Conservation (phyloP, 495 filamentous ascomycete species). For the Xylaria flabelliformis region DNA sequence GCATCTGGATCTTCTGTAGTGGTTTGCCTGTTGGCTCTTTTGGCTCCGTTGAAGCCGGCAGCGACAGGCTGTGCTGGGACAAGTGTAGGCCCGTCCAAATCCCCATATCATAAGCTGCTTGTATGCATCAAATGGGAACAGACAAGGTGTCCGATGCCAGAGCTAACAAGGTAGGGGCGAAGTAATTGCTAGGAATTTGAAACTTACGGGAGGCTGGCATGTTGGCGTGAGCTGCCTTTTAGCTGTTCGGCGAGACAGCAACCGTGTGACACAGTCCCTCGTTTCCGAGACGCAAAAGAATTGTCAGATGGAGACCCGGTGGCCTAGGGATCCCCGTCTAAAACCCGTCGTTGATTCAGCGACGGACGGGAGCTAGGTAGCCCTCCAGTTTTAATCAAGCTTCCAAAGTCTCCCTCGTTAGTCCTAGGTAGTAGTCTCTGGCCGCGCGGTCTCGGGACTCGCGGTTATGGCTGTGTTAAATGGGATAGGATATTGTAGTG, state of each 20-base stretch:
- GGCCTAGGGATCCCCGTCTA: conserved; percentile 27
- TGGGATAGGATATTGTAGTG: not conserved
- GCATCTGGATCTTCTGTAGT: conserved; percentile 6
- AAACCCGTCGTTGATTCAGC: conserved; percentile 15
- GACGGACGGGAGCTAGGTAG: conserved; percentile 11
- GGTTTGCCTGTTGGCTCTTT: not conserved
- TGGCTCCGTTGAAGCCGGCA: not conserved
- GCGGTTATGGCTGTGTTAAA: not conserved
- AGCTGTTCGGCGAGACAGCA: conserved; percentile 13
- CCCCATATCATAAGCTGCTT: conserved; percentile 15
- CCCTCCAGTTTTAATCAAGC: not conserved
- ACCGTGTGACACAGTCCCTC: conserved; percentile 21
- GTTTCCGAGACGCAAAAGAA: conserved; percentile 13
- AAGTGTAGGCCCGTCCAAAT: conserved; percentile 3
- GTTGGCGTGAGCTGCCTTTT: conserved; percentile 10
- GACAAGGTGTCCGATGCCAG: not conserved
- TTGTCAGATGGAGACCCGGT: conserved; percentile 26
- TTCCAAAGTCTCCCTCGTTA: not conserved
- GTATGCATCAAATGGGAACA: not conserved
- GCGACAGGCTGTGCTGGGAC: conserved; percentile 13
- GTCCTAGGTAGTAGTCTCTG: not conserved
- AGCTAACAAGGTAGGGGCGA: not conserved
- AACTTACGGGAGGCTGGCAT: conserved; percentile 27
- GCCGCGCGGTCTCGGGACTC: conserved; percentile 18
- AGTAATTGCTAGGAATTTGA: conserved; percentile 11